A percentile compares a stretch with the other conserved stretches of the same genome.
phyloP scores from a whole-genome alignment of 169 alveolate species.

The Plasmodium ovale region DNA sequence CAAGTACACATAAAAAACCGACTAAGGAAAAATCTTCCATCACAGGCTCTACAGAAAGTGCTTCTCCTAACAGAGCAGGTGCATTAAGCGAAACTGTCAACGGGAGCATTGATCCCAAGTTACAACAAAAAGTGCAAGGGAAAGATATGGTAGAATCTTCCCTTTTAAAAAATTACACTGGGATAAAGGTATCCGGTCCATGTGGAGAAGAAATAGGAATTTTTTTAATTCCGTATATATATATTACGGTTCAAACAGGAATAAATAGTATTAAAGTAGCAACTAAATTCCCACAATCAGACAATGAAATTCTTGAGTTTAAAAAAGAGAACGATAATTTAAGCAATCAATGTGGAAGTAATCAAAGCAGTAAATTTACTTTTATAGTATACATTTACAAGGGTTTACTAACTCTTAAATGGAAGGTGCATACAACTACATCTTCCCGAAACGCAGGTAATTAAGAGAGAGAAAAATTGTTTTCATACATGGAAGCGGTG shows the following conservation, averaged over 20 bases:
- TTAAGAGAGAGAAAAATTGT: not conserved
- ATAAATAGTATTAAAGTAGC: not conserved
- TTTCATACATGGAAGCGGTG: not conserved
- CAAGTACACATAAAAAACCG: not conserved
- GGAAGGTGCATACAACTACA: not conserved
- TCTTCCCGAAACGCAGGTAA: not conserved
- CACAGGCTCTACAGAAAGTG: not conserved
- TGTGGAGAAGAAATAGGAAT: constrained; percentile 33
- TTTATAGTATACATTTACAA: not conserved
- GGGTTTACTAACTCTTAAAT: not conserved
- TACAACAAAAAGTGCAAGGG: not conserved
- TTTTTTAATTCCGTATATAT: constrained; percentile 15
- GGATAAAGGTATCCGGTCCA: constrained; percentile 12
- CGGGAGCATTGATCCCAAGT: not conserved
- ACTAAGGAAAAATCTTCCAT: not conserved
- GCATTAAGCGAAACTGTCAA: too few relatives aligned
- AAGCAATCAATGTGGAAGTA: not conserved
- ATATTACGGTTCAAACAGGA: not conserved
- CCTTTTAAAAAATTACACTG: not conserved
- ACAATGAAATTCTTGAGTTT: not conserved
- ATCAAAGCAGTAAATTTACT: not conserved
- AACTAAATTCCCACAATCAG: not conserved
- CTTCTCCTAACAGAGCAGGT: too few relatives aligned
- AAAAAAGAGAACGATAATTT: not conserved
- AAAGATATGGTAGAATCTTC: not conserved